Conservation (phyloP, 2,329 filamentous ascomycete genomes). For the Penicillium sp. region DNA sequence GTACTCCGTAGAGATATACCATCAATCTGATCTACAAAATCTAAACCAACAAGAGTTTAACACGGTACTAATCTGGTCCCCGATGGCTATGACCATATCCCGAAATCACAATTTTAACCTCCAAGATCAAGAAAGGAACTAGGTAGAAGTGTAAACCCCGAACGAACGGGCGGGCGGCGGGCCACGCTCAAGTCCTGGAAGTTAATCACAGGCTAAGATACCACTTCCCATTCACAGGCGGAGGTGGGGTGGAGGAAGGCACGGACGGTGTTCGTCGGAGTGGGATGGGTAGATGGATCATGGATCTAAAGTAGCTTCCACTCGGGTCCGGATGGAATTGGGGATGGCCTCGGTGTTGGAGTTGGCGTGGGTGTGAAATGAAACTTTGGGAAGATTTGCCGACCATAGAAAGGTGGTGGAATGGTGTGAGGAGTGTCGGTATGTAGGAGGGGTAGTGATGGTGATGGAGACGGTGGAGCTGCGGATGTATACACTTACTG, state of each 20-base stretch:
- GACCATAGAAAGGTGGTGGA: background rate
- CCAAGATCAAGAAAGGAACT: background rate
- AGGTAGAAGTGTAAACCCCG: background rate
- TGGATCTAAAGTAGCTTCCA: too few species aligned
- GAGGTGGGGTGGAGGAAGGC: background rate
- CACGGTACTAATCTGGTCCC: background rate
- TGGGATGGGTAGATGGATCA: too few species aligned
- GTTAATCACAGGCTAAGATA: background rate
- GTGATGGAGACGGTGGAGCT: background rate
- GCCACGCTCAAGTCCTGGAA: background rate
- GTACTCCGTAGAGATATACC: too few species aligned
- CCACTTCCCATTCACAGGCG: background rate
- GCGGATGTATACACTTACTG: background rate
- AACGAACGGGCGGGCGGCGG: background rate
- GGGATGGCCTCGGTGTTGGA: background rate
- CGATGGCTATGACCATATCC: background rate
- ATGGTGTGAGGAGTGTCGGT: background rate
- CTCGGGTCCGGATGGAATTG: background rate
- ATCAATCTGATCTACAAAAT: background rate
- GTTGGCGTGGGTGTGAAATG: background rate
- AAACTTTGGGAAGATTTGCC: background rate
- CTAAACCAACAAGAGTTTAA: background rate
- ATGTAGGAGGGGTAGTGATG: background rate
- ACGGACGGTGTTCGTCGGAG: background rate
- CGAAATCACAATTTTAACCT: background rate